A percentile compares a stretch with the other conserved stretches of the same genome.
Evolutionary conservation across 371 early-diverging fungal genomes (phyloP).

Genomic region (Circinella minor): DNA sequence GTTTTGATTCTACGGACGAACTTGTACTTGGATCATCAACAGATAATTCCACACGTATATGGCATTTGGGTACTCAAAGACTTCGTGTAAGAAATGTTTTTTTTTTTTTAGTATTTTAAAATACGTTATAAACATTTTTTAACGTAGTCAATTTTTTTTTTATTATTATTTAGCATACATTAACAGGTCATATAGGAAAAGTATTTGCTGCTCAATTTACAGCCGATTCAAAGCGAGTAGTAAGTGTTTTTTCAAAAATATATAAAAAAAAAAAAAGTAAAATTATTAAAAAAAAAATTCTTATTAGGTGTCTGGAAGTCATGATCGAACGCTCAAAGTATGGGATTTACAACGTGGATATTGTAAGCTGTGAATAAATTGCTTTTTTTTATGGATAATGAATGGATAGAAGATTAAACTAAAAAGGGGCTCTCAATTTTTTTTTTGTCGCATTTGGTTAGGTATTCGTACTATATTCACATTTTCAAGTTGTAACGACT

Average conservation of each 20-base stretch:
- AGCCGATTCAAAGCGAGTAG: conserved; percentile 78
- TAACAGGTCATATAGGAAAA: conserved; percentile 96
- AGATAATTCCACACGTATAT: conserved; percentile 89
- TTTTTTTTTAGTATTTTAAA: background rate
- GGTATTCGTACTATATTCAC: conserved; percentile 90
- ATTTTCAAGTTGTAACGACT: conserved; percentile 93
- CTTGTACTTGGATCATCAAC: conserved; percentile 86
- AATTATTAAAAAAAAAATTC: background rate
- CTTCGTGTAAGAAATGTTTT: conserved; percentile 45
- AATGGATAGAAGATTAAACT: too few relatives aligned
- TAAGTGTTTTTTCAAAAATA: conserved; percentile 31
- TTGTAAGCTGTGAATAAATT: conserved; percentile 54
- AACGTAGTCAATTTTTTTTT: conserved; percentile 1
- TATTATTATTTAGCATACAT: conserved; percentile 70
- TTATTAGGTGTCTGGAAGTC: conserved; percentile 84
- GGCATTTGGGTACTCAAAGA: conserved; percentile 80
- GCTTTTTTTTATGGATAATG: too few relatives aligned
- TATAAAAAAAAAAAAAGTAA: too few relatives aligned
- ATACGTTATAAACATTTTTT: background rate
- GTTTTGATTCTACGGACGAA: conserved; percentile 81
- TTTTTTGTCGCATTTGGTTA: conserved; percentile 10
- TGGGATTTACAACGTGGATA: conserved; percentile 93
- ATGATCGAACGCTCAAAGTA: conserved; percentile 94
- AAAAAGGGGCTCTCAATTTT: too few relatives aligned
- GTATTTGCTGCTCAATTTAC: conserved; percentile 89